A percentile compares a stretch with the other conserved stretches of the same genome.
Conservation (phyloP, 306 rosid species). For the Sindora glabra region DNA sequence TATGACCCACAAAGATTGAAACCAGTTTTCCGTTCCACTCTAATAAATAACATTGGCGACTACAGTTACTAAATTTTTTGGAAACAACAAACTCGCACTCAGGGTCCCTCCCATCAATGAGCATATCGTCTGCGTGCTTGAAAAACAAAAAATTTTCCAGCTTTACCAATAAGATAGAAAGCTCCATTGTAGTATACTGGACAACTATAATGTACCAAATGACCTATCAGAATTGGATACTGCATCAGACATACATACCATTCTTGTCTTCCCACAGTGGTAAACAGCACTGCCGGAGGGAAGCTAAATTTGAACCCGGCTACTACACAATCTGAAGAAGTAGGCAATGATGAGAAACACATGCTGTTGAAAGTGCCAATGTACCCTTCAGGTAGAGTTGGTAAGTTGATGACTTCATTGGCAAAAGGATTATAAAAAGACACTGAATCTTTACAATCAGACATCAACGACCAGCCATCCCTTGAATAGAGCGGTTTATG, state of each 20-base stretch:
- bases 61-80: background rate
- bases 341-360: background rate
- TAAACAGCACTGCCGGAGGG: background rate
- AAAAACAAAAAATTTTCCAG: background rate
- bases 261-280: background rate
- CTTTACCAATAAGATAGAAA: background rate
- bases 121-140: background rate
- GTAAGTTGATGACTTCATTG: background rate
- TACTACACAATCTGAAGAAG: background rate
- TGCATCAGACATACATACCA: background rate
- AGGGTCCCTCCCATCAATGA: background rate
- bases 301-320: background rate
- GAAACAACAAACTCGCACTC: background rate
- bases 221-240: background rate
- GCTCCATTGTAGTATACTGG: background rate
- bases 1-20: background rate
- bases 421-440: background rate
- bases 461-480: background rate
- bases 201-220: background rate
- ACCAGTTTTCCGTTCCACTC: background rate
- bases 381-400: background rate
- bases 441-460: background rate
- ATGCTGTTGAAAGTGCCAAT: background rate
- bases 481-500: background rate
- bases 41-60: background rate